phyloP scores from a whole-genome alignment of 208 protist species.

The Crithidia acanthocephali region DNA sequence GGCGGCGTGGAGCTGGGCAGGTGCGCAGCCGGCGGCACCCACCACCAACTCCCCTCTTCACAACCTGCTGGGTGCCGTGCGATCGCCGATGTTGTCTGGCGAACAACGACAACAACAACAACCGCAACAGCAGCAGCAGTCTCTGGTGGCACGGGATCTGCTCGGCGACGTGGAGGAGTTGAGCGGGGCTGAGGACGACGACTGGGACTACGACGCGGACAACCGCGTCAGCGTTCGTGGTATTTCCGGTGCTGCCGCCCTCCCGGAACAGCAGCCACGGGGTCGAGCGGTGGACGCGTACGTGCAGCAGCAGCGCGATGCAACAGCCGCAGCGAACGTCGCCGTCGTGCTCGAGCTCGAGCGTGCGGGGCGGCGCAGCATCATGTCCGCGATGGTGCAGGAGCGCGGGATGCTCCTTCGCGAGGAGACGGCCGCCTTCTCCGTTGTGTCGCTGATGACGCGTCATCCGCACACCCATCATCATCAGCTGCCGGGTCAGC shows the following conservation, averaged over 20 bases:
- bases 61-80: not conserved
- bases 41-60: not conserved
- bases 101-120: not conserved
- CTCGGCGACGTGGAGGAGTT: constrained; percentile 12
- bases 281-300: no score
- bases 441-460: constrained; percentile 11
- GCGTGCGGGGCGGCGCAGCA: constrained; percentile 2
- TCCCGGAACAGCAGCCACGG: not conserved
- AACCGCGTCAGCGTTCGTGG: not conserved
- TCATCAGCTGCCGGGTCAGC: not conserved
- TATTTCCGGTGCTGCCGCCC: not conserved
- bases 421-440: constrained; percentile 17
- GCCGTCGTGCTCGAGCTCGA: constrained; percentile 18
- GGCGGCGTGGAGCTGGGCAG: no score
- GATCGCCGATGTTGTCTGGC: not conserved
- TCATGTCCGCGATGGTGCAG: constrained; percentile 19
- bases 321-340: constrained; percentile 2
- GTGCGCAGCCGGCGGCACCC: no score
- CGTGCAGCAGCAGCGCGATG: constrained; percentile 12
- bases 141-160: constrained; percentile 5
- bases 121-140: not conserved
- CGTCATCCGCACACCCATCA: not conserved
- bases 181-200: not conserved
- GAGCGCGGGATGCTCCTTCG: constrained; percentile 12
- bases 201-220: no score